A percentile compares a stretch with the other conserved stretches of the same genome.
Conservation (phyloP, 495 filamentous ascomycete species). For the Annulohypoxylon moriforme region DNA sequence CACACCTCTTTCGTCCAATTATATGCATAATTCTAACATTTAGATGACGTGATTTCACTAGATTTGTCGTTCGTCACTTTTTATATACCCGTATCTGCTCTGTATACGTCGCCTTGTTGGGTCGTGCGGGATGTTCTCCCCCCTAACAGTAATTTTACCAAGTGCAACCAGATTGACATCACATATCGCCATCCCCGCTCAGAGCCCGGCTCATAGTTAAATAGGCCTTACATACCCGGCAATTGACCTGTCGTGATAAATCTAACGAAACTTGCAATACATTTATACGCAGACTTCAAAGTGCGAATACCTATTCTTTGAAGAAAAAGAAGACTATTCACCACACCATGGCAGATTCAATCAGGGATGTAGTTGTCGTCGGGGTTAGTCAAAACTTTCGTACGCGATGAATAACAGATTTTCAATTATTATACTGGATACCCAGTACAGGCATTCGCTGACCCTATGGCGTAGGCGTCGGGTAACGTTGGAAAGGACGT, state of each 20-base stretch:
- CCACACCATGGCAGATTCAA: constrained; percentile 55
- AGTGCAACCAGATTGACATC: background rate
- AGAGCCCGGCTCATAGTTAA: background rate
- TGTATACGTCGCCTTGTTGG: background rate
- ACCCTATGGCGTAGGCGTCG: constrained; percentile 55
- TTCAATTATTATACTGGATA: too few relatives aligned
- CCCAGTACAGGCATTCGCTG: too few relatives aligned
- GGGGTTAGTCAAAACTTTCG: constrained; percentile 54
- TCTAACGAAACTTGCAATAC: background rate
- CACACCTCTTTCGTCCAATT: background rate
- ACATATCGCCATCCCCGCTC: constrained; percentile 6
- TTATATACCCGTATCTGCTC: background rate
- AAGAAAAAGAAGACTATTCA: background rate
- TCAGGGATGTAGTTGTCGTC: constrained; percentile 63
- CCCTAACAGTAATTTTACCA: background rate
- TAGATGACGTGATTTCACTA: background rate
- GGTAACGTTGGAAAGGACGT: constrained; percentile 71
- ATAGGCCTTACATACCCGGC: background rate
- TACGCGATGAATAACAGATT: background rate
- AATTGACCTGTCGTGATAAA: background rate
- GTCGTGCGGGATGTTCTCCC: background rate
- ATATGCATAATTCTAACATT: background rate
- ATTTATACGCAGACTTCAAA: background rate
- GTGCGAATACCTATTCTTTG: background rate
- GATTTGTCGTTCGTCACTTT: background rate